Percentiles rank a stretch among this genome's conserved stretches.
phyloP scores from a whole-genome alignment of 306 rosid species.

The Gleditsia sinensis region DNA sequence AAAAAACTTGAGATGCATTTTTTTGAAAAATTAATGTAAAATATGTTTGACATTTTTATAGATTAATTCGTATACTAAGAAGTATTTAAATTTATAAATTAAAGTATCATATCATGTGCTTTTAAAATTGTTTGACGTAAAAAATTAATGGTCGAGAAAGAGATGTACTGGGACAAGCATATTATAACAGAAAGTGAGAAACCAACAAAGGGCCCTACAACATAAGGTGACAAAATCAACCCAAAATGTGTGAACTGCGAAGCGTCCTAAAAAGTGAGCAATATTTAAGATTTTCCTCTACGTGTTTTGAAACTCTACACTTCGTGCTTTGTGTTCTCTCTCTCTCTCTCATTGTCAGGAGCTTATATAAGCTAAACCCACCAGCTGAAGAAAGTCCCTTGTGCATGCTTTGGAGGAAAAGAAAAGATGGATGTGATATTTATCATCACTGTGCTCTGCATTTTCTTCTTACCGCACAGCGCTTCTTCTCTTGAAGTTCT shows the following conservation, averaged over 20 bases:
- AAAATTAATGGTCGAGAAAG: background rate
- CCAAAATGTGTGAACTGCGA: slow-evolving; percentile 59
- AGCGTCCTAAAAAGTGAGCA: slow-evolving; percentile 43
- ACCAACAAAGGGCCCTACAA: slow-evolving; percentile 41
- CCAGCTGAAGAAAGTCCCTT: slow-evolving; percentile 9
- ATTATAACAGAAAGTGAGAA: slow-evolving; percentile 30
- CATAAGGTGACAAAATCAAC: slow-evolving; percentile 54
- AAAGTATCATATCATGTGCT: too few relatives aligned
- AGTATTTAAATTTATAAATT: too few relatives aligned
- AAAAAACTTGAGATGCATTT: background rate
- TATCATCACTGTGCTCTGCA: slow-evolving; percentile 30
- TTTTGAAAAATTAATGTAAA: too few relatives aligned
- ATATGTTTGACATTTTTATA: too few relatives aligned
- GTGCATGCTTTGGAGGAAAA: background rate
- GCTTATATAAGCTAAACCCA: slow-evolving; percentile 40
- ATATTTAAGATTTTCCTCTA: slow-evolving; percentile 31
- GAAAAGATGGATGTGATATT: slow-evolving; percentile 40
- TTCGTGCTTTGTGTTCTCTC: slow-evolving; percentile 59
- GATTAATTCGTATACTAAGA: too few relatives aligned
- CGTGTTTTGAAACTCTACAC: slow-evolving; percentile 64
- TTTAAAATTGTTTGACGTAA: background rate
- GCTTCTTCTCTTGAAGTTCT: slow-evolving; percentile 50
- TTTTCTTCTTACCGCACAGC: slow-evolving; percentile 43
- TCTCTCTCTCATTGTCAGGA: slow-evolving; percentile 11
- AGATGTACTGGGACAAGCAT: slow-evolving; percentile 3